phyloP scores from a whole-genome alignment of 2,329 filamentous ascomycete genomes.

The Dothideomycetidae sp. region DNA sequence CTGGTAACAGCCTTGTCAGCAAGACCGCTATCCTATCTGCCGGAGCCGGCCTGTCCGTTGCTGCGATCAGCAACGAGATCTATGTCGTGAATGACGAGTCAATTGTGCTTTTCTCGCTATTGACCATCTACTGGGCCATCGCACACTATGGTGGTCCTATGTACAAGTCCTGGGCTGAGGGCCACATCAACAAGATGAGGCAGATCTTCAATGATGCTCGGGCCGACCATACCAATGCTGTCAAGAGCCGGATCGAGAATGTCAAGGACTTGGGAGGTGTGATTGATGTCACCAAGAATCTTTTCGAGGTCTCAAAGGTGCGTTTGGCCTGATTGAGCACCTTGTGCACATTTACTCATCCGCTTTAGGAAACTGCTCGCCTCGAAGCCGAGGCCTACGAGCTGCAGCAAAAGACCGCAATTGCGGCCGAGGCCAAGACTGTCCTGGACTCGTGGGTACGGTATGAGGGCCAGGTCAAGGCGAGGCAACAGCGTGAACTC shows the following conservation, averaged over 20 bases:
- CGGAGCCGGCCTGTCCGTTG: constrained; percentile 76
- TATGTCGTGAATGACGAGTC: constrained; percentile 99
- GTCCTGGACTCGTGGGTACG: constrained; percentile 98
- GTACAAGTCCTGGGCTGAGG: constrained; percentile 85
- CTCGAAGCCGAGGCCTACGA: constrained; percentile 94
- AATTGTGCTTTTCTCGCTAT: constrained; percentile 79
- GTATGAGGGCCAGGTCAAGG: constrained; percentile 97
- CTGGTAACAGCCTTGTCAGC: constrained; percentile 80
- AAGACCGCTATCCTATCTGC: constrained; percentile 97
- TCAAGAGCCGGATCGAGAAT: constrained; percentile 85
- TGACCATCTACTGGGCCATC: constrained; percentile 83
- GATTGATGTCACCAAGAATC: constrained; percentile 89
- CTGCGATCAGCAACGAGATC: constrained; percentile 98
- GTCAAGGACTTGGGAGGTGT: constrained; percentile 91
- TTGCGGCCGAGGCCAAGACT: constrained; percentile 82
- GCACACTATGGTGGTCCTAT: constrained; percentile 87
- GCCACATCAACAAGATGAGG: constrained; percentile 83
- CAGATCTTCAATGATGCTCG: constrained; percentile 88
- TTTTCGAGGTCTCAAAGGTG: constrained; percentile 98
- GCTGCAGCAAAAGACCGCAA: constrained; percentile 88
- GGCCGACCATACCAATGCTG: constrained; percentile 86
- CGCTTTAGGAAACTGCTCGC: constrained; percentile 95
- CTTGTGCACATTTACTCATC: no score
- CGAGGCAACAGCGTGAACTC: constrained; percentile 93
- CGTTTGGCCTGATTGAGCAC: no score